Percentiles rank a stretch among this genome's conserved stretches.
Conservation (phyloP, 2,329 filamentous ascomycete species). For the Lasiodiplodia sp. region DNA sequence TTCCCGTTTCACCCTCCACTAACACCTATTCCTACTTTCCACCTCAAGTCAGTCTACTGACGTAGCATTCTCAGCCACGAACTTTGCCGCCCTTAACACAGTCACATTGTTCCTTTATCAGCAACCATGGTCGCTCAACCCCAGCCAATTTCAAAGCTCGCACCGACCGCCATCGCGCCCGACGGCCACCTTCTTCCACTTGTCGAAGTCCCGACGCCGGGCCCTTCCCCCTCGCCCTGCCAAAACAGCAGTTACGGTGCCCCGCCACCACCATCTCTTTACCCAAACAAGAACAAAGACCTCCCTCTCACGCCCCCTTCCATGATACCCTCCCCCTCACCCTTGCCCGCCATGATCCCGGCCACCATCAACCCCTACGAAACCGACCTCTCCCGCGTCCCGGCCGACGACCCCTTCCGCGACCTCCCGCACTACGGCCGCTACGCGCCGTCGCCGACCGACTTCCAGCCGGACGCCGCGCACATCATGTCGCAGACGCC, state of each 20-base stretch:
- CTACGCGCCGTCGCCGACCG: slow-evolving; percentile 29
- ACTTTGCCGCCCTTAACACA: no score
- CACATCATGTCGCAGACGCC: slow-evolving; percentile 27
- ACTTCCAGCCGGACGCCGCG: slow-evolving; percentile 30
- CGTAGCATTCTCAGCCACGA: not conserved
- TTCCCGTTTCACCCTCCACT: not conserved
- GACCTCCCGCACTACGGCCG: slow-evolving; percentile 32
- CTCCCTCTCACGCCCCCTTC: slow-evolving; percentile 3
- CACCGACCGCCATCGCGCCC: slow-evolving; percentile 2
- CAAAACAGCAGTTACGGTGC: not conserved
- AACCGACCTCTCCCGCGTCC: slow-evolving; percentile 27
- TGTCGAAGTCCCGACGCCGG: slow-evolving; percentile 8
- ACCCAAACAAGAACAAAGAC: not conserved
- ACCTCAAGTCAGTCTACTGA: not conserved
- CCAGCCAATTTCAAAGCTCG: not conserved
- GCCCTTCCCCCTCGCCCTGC: not conserved
- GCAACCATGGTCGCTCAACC: slow-evolving; percentile 12
- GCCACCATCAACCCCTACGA: slow-evolving; percentile 25
- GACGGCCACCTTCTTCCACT: slow-evolving; percentile 10
- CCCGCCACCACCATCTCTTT: not conserved
- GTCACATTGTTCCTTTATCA: not conserved
- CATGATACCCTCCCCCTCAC: not conserved
- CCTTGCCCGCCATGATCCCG: not conserved
- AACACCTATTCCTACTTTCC: not conserved
- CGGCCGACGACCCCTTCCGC: slow-evolving; percentile 28